Evolutionary conservation across 345 rosid species (phyloP).

Genomic region (Sonneratia alba): DNA sequence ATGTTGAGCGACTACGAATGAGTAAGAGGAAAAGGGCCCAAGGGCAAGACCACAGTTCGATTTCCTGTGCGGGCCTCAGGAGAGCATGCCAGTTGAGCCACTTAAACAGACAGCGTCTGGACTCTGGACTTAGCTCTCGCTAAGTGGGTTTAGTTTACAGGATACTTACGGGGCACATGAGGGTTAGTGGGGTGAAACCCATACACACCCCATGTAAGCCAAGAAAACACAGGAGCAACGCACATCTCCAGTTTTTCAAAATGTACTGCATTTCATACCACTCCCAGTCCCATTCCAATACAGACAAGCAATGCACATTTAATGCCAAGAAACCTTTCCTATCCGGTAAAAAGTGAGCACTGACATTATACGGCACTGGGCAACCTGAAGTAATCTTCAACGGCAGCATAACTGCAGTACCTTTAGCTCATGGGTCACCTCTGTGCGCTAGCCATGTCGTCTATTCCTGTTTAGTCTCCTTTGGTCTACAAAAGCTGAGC

Average conservation of each 20-base stretch:
- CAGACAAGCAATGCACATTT: neutral
- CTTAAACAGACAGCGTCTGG: too few relatives aligned
- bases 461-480: neutral
- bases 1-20: neutral
- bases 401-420: neutral
- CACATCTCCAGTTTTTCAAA: neutral
- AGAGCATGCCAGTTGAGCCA: too few relatives aligned
- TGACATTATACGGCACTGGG: neutral
- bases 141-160: too few relatives aligned
- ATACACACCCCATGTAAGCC: too few relatives aligned
- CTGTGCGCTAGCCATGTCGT: neutral
- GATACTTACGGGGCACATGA: too few relatives aligned
- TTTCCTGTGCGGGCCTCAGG: too few relatives aligned
- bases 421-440: neutral
- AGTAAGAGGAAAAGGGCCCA: too few relatives aligned
- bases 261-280: neutral
- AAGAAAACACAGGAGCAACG: too few relatives aligned
- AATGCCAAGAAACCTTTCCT: neutral
- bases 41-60: too few relatives aligned
- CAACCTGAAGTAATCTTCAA: neutral
- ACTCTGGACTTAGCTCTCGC: too few relatives aligned
- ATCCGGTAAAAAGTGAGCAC: neutral
- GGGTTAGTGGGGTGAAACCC: too few relatives aligned
- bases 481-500: neutral
- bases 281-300: neutral